Percentiles rank a stretch among this genome's conserved stretches.
Conservation (phyloP, 2,329 filamentous ascomycete species). For the Aspergillus quadricinctus region DNA sequence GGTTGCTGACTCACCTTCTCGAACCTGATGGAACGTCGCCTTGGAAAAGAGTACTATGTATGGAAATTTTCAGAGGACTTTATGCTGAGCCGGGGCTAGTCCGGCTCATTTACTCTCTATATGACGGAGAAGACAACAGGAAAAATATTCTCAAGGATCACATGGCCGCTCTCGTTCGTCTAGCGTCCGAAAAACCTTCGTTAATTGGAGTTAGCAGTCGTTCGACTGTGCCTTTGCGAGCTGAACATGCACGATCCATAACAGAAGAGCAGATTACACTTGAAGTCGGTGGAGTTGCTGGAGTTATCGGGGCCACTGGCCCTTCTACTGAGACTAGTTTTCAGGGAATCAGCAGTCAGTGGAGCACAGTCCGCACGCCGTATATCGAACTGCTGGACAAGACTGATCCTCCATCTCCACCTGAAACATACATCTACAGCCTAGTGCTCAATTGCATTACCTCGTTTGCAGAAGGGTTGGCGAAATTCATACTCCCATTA, state of each 20-base stretch:
- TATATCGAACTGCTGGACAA: slow-evolving; percentile 96
- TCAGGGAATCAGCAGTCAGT: slow-evolving; percentile 78
- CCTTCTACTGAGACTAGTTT: slow-evolving; percentile 63
- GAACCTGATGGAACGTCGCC: slow-evolving; percentile 72
- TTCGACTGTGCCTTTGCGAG: slow-evolving; percentile 71
- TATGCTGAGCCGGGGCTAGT: slow-evolving; percentile 77
- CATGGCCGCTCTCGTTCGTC: slow-evolving; percentile 81
- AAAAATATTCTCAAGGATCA: slow-evolving; percentile 76
- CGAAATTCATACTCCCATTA: slow-evolving; percentile 86
- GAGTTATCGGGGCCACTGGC: slow-evolving; percentile 74
- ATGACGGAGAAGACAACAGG: slow-evolving; percentile 67
- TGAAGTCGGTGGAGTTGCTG: slow-evolving; percentile 80
- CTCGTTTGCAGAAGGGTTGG: slow-evolving; percentile 83
- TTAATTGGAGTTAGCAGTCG: slow-evolving; percentile 86
- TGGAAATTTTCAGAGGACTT: slow-evolving; percentile 84
- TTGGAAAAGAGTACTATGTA: slow-evolving; percentile 86
- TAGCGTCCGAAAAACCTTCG: slow-evolving; percentile 84
- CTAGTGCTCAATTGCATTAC: slow-evolving; percentile 85
- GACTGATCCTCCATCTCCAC: slow-evolving; percentile 72
- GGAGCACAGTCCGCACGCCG: slow-evolving; percentile 81
- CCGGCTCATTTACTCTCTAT: slow-evolving; percentile 73
- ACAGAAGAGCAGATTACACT: slow-evolving; percentile 79
- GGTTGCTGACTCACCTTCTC: slow-evolving; percentile 76
- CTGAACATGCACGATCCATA: slow-evolving; percentile 52
- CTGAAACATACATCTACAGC: slow-evolving; percentile 91